Evolutionary conservation across 805 yeast genomes (phyloP), one percentile per base, ranked within the genome.

Genomic region (Candida silvicultrix): DNA sequence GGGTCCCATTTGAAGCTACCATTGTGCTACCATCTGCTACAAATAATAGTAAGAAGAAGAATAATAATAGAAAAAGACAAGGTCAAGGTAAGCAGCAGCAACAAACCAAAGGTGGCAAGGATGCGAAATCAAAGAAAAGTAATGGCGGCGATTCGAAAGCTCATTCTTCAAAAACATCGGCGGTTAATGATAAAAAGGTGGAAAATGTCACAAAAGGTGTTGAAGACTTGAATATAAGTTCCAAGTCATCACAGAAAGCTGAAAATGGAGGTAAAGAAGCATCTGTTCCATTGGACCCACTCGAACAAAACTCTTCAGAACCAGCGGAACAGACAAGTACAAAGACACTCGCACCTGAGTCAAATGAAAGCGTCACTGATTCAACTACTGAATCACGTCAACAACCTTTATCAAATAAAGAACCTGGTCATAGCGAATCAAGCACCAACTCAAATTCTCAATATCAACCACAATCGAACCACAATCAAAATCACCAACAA

Each of bases 1-100:
- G 88, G 88, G 72, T 81, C 32, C 87, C 87, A 16, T 77, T 73
- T 56, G 73, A 78, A 49, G 85, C 80, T 15, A 66, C 74, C 22
- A 75, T 76, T 43, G 74, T 73, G 19, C 67, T 75, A 18, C 42
- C 61, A 22, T 31, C 54, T 7, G 41, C 40, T 15, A 32, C 46
- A 14, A 41, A 35, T 20, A 8, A 19, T 14, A 31, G 35, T 25
- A 46, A 43, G 21, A 46, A 46, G 14, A 49, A 49, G 34, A 45
- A 45, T 9, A n/a, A 18, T 36, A 45, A 40, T 19, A 41, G 29
- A 20, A 44, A 40, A 7, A 23, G 21, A 15, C 29, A 38, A 34
- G 18, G 22, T 11, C 43, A 45, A 34, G 37, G 46, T 42, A 7
- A 44, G 47, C 38, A 55, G 46, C 36, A 34, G 43, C 28, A 51